Conservation (phyloP, 148 eudicot species). For the Talinum fruticosum region DNA sequence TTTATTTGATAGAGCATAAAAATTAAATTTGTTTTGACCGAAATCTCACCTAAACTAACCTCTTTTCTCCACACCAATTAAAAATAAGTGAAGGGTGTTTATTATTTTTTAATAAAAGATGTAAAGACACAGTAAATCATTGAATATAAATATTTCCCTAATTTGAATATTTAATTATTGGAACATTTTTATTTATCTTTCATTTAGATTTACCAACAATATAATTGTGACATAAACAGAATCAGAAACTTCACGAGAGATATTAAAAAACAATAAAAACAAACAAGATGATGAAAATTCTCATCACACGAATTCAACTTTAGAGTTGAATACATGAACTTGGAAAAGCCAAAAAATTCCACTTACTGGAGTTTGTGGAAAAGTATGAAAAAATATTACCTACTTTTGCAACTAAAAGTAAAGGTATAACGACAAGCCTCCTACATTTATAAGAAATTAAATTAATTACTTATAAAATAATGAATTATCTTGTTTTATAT, state of each 20-base stretch:
- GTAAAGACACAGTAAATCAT: too few species aligned
- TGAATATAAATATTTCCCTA: too few species aligned
- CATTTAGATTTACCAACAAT: neutral
- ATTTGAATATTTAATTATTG: too few species aligned
- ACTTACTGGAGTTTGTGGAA: slow-evolving; percentile 14
- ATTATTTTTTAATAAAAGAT: too few species aligned
- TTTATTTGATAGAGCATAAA: too few species aligned
- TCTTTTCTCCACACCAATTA: too few species aligned
- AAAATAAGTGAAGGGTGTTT: too few species aligned
- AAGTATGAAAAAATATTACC: slow-evolving; percentile 13
- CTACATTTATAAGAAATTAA: neutral
- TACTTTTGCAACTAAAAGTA: slow-evolving; percentile 30
- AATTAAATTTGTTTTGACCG: too few species aligned
- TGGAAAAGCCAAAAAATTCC: slow-evolving; percentile 22
- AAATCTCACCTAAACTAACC: too few species aligned
- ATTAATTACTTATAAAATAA: too few species aligned
- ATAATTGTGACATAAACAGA: neutral
- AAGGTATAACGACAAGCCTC: neutral
- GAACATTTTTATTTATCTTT: too few species aligned
- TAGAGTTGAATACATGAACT: neutral
- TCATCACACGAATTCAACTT: neutral
- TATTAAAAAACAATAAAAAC: neutral
- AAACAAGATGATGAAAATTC: neutral
- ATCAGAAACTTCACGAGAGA: neutral
- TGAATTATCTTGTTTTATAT: neutral